Evolutionary conservation across 2,329 filamentous ascomycete species (phyloP).

Genomic region (Pochonia chlamydosporia): DNA sequence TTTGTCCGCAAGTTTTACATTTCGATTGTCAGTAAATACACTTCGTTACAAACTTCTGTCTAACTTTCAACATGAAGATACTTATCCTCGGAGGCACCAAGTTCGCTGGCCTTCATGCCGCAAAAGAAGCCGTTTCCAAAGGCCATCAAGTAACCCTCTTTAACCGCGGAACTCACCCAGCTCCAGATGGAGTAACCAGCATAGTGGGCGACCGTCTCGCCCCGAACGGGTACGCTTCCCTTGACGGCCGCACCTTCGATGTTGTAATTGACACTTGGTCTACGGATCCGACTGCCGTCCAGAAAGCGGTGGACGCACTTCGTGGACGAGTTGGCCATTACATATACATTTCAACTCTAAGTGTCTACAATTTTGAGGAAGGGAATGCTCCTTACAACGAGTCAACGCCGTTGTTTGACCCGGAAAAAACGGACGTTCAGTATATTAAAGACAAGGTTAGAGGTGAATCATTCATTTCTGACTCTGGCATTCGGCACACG

Average conservation of each 20-base stretch:
- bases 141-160: slow-evolving; percentile 8
- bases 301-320: slow-evolving; percentile 11
- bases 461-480: not conserved
- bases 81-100: slow-evolving; percentile 15
- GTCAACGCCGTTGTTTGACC: slow-evolving; percentile 8
- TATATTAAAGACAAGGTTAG: slow-evolving; percentile 9
- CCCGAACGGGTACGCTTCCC: slow-evolving; percentile 2
- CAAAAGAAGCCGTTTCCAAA: slow-evolving; percentile 10
- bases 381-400: slow-evolving; percentile 7
- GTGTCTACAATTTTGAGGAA: slow-evolving; percentile 8
- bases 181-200: slow-evolving; percentile 8
- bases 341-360: slow-evolving; percentile 13
- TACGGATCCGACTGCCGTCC: slow-evolving; percentile 9
- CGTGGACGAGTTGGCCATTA: slow-evolving; percentile 11
- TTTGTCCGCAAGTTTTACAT: too few relatives aligned
- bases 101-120: slow-evolving; percentile 12
- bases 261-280: slow-evolving; percentile 15
- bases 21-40: too few relatives aligned
- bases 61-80: slow-evolving; percentile 10
- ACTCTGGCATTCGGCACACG: too few relatives aligned
- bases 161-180: slow-evolving; percentile 11
- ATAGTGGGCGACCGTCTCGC: slow-evolving; percentile 13
- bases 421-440: not conserved
- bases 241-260: slow-evolving; percentile 11
- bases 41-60: too few relatives aligned